These are phyloP conservation scores for Puccinia triticina DNA, from an alignment of 1,284 basidiomycete genomes.

Conservation along the genomic window DNA sequence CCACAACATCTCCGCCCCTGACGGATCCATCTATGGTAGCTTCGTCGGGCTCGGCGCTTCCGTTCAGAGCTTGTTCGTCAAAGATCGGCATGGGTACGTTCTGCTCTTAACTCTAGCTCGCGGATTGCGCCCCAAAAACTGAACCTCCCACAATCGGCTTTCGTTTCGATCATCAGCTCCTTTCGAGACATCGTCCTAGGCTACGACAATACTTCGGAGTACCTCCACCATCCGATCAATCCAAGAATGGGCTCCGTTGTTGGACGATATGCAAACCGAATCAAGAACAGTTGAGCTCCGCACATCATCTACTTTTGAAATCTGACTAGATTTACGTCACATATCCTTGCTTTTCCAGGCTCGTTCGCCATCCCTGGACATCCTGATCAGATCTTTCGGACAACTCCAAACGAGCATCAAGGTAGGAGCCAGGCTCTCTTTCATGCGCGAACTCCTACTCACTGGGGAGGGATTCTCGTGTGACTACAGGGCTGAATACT, in stretches of 20 bases:
- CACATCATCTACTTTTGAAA: conserved; percentile 47
- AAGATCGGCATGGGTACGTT: conserved; percentile 47
- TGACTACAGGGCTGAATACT: conserved; percentile 21
- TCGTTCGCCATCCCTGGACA: conserved; percentile 48
- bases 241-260: conserved; percentile 57
- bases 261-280: conserved; percentile 54
- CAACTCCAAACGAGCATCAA: conserved; percentile 53
- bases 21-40: conserved; percentile 48
- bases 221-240: conserved; percentile 57
- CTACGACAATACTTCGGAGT: conserved; percentile 59
- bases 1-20: conserved; percentile 46
- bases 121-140: too few species aligned
- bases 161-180: conserved; percentile 9
- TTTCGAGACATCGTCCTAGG: conserved; percentile 53
- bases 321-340: conserved; percentile 47
- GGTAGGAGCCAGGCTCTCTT: not conserved
- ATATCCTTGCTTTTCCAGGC: conserved; percentile 40
- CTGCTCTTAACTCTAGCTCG: too few species aligned
- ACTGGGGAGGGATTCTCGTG: not conserved
- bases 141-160: too few species aligned
- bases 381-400: conserved; percentile 42
- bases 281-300: conserved; percentile 44
- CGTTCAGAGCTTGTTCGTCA: conserved; percentile 44
- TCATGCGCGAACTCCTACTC: not conserved
- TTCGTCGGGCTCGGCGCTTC: conserved; percentile 45